Evolutionary conservation across 305 asterid species (phyloP).

Genomic region (Petunia hybrid): DNA sequence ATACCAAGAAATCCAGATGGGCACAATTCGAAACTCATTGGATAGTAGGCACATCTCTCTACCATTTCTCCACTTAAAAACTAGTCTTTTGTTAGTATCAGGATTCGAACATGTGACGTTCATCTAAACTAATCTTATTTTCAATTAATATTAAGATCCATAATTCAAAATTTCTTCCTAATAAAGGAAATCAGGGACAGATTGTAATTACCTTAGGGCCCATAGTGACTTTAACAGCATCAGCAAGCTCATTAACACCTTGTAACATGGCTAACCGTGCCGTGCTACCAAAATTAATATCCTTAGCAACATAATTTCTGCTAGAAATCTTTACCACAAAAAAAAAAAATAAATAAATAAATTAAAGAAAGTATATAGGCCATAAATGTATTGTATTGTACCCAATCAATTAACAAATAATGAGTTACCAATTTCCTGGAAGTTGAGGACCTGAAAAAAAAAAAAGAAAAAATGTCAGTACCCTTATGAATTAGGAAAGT

Average conservation of each 20-base stretch:
- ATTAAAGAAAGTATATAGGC: background rate
- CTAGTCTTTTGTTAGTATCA: too few relatives aligned
- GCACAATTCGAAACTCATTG: too few relatives aligned
- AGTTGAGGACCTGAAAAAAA: constrained; percentile 65
- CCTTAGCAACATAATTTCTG: constrained; percentile 90
- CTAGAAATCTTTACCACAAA: constrained; percentile 55
- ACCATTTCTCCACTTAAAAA: too few relatives aligned
- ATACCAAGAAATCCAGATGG: too few relatives aligned
- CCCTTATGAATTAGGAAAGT: background rate
- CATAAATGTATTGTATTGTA: background rate
- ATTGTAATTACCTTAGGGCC: constrained; percentile 76
- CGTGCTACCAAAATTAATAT: constrained; percentile 69
- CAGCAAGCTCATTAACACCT: constrained; percentile 91
- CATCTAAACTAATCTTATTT: background rate
- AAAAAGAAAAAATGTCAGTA: background rate
- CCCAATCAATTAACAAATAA: background rate
- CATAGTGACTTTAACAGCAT: constrained; percentile 98
- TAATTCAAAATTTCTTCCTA: background rate
- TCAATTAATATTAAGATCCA: background rate
- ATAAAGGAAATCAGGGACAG: background rate
- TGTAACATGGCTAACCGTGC: constrained; percentile 82
- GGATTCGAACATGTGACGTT: too few relatives aligned
- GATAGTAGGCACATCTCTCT: too few relatives aligned
- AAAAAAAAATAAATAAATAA: constrained; percentile 23
- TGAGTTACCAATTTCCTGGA: constrained; percentile 60